Conservation (phyloP, 192 early-diverging fungal species). For the Backusella mclennaniae region DNA sequence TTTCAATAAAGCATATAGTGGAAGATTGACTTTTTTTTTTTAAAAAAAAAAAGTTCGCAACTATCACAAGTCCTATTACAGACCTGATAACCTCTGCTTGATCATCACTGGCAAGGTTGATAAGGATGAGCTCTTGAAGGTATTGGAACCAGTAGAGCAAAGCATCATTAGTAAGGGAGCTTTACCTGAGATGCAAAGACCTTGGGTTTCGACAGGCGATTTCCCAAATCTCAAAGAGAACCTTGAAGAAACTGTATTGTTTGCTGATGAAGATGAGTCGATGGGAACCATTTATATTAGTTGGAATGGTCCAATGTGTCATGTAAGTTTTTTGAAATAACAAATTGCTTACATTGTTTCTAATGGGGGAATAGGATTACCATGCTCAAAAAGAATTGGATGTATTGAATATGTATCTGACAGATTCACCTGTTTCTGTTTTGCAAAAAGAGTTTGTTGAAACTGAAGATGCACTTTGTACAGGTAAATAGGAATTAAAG, state of each 20-base stretch:
- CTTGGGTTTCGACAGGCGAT: slow-evolving; percentile 55
- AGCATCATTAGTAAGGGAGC: slow-evolving; percentile 50
- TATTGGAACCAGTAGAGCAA: slow-evolving; percentile 49
- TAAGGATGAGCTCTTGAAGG: slow-evolving; percentile 39
- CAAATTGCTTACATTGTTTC: no score
- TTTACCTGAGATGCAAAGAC: slow-evolving; percentile 48
- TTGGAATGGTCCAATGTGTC: slow-evolving; percentile 53
- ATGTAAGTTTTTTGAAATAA: slow-evolving; percentile 32
- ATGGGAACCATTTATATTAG: slow-evolving; percentile 54
- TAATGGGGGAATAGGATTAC: slow-evolving; percentile 14
- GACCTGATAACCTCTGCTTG: slow-evolving; percentile 60
- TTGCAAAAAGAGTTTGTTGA: slow-evolving; percentile 62
- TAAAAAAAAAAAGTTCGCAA: slow-evolving; percentile 21
- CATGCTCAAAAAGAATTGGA: slow-evolving; percentile 33
- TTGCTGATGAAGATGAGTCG: slow-evolving; percentile 61
- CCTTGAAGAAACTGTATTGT: slow-evolving; percentile 45
- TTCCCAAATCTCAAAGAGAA: slow-evolving; percentile 41
- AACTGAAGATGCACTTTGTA: slow-evolving; percentile 59
- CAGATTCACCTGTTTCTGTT: slow-evolving; percentile 56
- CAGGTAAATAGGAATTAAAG: slow-evolving; percentile 23
- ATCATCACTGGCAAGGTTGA: slow-evolving; percentile 54
- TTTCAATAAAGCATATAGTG: background rate
- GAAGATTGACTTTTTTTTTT: background rate
- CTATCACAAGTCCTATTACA: slow-evolving; percentile 59
- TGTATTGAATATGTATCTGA: slow-evolving; percentile 42